Conservation (phyloP, 1,139 yeast species). For the Hemisphaericaspora xylofermentans region DNA sequence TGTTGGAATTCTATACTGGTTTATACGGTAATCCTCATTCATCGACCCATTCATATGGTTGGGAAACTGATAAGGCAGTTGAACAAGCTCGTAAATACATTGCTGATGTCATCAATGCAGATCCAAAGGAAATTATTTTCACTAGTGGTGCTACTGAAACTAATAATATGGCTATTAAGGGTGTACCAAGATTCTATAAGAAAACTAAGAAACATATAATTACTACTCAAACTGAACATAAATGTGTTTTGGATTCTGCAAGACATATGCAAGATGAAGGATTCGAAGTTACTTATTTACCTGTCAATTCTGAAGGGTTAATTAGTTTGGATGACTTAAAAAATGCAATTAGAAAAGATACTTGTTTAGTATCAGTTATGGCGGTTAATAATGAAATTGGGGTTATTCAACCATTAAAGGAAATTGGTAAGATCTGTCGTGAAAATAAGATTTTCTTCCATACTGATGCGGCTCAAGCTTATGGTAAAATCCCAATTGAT, state of each 20-base stretch:
- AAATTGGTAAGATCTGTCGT: constrained; percentile 87
- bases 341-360: constrained; percentile 84
- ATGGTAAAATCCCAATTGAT: constrained; percentile 89
- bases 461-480: constrained; percentile 98
- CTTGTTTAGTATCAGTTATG: constrained; percentile 91
- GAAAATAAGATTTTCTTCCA: constrained; percentile 91
- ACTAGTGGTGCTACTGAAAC: constrained; percentile 98
- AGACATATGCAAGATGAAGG: constrained; percentile 96
- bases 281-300: constrained; percentile 89
- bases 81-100: constrained; percentile 81
- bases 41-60: constrained; percentile 95
- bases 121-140: constrained; percentile 93
- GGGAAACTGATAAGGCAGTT: constrained; percentile 96
- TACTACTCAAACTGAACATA: constrained; percentile 96
- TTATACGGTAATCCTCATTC: constrained; percentile 97
- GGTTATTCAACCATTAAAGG: constrained; percentile 92
- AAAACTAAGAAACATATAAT: constrained; percentile 91
- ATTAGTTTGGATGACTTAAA: constrained; percentile 75
- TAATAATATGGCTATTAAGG: constrained; percentile 91
- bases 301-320: constrained; percentile 80
- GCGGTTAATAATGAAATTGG: constrained; percentile 98
- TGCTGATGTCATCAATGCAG: constrained; percentile 85
- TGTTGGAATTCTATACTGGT: constrained; percentile 91
- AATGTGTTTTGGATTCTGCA: constrained; percentile 95
- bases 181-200: constrained; percentile 89